Conservation (phyloP, 2,329 filamentous ascomycete species). For the Colletotrichum sublineola region DNA sequence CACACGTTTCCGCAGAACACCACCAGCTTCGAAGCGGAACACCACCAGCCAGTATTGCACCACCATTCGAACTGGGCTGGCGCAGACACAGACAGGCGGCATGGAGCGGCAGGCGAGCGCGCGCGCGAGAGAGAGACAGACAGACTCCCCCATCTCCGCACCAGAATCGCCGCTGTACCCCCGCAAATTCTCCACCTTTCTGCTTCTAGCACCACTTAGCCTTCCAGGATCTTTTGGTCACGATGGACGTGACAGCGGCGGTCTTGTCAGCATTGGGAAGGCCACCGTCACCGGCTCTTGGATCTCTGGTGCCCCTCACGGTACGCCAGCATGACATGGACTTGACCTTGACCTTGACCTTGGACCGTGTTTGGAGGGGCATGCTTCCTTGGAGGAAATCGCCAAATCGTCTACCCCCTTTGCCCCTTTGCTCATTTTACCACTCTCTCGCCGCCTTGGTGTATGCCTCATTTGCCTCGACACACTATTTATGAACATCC, state of each 20-base stretch:
- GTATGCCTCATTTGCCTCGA: conserved; percentile 6
- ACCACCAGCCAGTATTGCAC: neutral
- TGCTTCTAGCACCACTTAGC: conserved; percentile 38
- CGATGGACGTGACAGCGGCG: conserved; percentile 38
- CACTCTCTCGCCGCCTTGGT: conserved; percentile 6
- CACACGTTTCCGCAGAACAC: conserved; percentile 10
- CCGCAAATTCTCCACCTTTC: conserved; percentile 43
- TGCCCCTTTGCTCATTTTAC: conserved; percentile 10
- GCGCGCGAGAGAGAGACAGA: conserved; percentile 37
- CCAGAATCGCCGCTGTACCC: conserved; percentile 40
- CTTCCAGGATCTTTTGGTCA: conserved; percentile 38
- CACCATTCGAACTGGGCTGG: conserved; percentile 14
- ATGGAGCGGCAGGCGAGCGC: conserved; percentile 19
- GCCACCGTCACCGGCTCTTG: conserved; percentile 1
- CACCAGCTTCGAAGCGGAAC: neutral
- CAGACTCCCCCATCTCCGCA: conserved; percentile 37
- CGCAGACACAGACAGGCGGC: neutral
- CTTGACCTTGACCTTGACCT: conserved; percentile 26
- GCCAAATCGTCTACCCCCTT: conserved; percentile 16
- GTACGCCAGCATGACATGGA: conserved; percentile 14
- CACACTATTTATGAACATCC: neutral
- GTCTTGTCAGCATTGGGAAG: conserved; percentile 42
- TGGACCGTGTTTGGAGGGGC: neutral
- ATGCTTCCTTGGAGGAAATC: conserved; percentile 33
- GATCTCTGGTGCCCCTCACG: conserved; percentile 7